These are phyloP conservation scores for Carex myosuroides DNA, from an alignment of 176 grass and related monocot species.

Conservation along the genomic window DNA sequence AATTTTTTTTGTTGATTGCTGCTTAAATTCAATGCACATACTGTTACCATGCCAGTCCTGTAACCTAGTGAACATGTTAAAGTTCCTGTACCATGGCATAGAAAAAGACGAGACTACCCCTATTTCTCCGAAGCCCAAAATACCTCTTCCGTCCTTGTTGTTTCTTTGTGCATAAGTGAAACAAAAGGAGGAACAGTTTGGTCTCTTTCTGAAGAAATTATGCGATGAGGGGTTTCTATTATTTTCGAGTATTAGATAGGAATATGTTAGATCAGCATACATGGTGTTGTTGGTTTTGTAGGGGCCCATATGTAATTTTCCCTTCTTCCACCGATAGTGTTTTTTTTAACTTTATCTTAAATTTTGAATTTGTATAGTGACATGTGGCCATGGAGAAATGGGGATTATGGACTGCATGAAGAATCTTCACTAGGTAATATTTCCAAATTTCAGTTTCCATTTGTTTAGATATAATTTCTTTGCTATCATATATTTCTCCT, in stretches of 20 bases:
- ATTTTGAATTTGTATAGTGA: conserved; percentile 41
- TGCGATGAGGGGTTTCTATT: not conserved
- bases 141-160: not conserved
- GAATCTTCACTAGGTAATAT: conserved; percentile 53
- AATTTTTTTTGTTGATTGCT: not conserved
- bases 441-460: conserved; percentile 1
- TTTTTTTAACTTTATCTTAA: not conserved
- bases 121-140: not conserved
- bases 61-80: not conserved
- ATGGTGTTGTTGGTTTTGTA: not conserved
- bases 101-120: not conserved
- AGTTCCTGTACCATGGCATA: not conserved
- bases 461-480: not conserved
- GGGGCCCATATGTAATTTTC: not conserved
- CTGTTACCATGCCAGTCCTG: not conserved
- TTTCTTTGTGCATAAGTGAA: not conserved
- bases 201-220: not conserved
- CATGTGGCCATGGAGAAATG: conserved; percentile 64
- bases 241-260: not conserved
- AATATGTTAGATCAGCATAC: not conserved
- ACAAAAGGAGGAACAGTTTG: not conserved
- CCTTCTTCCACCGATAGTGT: not conserved
- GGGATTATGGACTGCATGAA: conserved; percentile 52
- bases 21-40: not conserved
- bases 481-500: not conserved